Conservation (phyloP, 2,329 filamentous ascomycete genomes). For the Alternaria consortialis region DNA sequence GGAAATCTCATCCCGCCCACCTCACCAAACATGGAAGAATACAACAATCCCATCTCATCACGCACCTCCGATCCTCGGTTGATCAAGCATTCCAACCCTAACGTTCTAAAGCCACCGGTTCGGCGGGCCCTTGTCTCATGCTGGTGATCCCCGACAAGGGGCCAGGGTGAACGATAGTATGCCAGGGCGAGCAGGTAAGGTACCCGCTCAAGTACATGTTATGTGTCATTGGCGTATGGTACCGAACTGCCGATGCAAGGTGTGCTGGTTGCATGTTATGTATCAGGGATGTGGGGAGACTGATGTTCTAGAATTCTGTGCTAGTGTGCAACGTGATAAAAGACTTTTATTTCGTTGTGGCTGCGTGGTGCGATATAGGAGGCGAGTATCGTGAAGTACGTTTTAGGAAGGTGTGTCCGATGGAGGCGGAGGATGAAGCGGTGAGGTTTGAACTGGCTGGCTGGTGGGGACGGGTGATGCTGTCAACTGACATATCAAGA, state of each 20-base stretch:
- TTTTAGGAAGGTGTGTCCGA: background rate
- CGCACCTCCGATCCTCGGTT: background rate
- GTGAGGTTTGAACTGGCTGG: background rate
- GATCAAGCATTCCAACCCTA: background rate
- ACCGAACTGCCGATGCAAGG: slow-evolving; percentile 1
- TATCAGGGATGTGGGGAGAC: slow-evolving; percentile 1
- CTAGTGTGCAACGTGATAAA: slow-evolving; percentile 1
- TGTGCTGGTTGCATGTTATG: background rate
- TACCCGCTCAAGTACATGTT: slow-evolving; percentile 9
- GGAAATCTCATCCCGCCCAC: slow-evolving; percentile 6
- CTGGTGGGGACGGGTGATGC: background rate
- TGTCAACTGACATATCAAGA: background rate
- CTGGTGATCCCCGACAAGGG: slow-evolving; percentile 1
- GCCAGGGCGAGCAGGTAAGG: background rate
- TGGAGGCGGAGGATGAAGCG: background rate
- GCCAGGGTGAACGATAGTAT: background rate
- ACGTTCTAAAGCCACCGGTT: background rate
- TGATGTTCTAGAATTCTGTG: slow-evolving; percentile 3
- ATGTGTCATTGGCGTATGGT: slow-evolving; percentile 5
- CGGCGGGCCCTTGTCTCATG: background rate
- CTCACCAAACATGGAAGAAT: background rate
- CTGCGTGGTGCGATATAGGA: background rate
- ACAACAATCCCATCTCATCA: slow-evolving; percentile 7
- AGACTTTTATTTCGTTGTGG: background rate
- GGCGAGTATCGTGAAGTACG: slow-evolving; percentile 1